These are phyloP conservation scores for Ophiostoma sp. DNA, from an alignment of 2,329 filamentous ascomycete genomes.

Conservation along the genomic window DNA sequence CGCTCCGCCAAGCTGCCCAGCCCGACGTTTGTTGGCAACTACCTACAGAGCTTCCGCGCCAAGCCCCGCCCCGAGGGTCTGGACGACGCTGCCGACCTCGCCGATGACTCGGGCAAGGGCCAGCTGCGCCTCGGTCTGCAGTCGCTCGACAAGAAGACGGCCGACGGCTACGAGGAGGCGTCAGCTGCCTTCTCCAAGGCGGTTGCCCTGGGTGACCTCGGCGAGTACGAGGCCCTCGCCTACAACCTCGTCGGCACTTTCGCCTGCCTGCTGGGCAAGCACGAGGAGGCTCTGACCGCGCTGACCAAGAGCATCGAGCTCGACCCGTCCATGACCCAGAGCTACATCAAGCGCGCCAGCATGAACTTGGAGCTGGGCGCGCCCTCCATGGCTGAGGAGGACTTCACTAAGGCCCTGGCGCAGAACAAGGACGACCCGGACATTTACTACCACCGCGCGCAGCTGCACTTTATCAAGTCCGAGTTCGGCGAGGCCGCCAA, in stretches of 20 bases:
- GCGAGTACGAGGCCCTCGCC: constrained; percentile 81
- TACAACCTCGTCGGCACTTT: constrained; percentile 98
- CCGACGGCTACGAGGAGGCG: constrained; percentile 88
- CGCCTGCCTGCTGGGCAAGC: constrained; percentile 87
- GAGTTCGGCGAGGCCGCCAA: constrained; percentile 93
- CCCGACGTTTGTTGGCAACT: constrained; percentile 96
- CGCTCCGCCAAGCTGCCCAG: constrained; percentile 87
- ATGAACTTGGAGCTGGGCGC: constrained; percentile 94
- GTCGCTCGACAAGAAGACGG: constrained; percentile 81
- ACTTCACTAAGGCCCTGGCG: constrained; percentile 81
- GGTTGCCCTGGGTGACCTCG: constrained; percentile 76
- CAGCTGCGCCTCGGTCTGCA: constrained; percentile 82
- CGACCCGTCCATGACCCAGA: constrained; percentile 85
- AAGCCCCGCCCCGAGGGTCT: constrained; percentile 78
- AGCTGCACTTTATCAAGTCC: constrained; percentile 95
- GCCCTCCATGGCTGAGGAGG: constrained; percentile 79
- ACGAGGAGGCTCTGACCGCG: constrained; percentile 76
- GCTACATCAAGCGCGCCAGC: constrained; percentile 97
- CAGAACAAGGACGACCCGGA: constrained; percentile 90
- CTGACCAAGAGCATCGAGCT: constrained; percentile 92
- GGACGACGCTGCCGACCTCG: constrained; percentile 76
- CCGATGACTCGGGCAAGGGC: constrained; percentile 76
- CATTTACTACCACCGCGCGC: constrained; percentile 98
- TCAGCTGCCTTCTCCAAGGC: constrained; percentile 84
- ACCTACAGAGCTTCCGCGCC: constrained; percentile 94